Evolutionary conservation across 495 filamentous ascomycete genomes (phyloP), one percentile per base, ranked within the genome.

Genomic region (Talaromyces proteolyticus): DNA sequence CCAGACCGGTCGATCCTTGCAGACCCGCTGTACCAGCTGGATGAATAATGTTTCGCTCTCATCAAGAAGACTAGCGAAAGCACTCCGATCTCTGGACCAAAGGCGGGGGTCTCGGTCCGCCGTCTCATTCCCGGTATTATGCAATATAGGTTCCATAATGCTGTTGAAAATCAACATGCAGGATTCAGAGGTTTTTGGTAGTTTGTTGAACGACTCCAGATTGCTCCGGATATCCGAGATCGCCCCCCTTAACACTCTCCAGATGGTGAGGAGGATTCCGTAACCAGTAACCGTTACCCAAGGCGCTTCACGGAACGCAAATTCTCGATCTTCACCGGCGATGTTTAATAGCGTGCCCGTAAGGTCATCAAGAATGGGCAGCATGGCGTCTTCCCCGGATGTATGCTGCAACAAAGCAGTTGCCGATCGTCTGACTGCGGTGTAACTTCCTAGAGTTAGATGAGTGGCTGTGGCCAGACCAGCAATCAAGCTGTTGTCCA

Each of bases 401-500:
- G 48, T 24, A 39, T 47, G 51, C 14, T 48, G 44, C 41, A 36
- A 26, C 8, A 53, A 44, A 25, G 42, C 37, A 20, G 51, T 43
- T 16, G 44, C 34, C 39, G 51, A 53, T 36, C 51, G 51, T 23
- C 51, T 41, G 21, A 48, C 42, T 22, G 51, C 44, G 21, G 48
- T 36, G 37, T 47, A 46, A 5, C 47, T 47, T 12, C 51, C 51
- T 25, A 47, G 51, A n/a, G 36, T 53, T 24, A 53, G 26, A 22
- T 53, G 51, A 42, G 51, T 53, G 20, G 51, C 47, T 20, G 51
- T 46, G 25, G 51, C 51, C 51, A 53, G 39, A 17, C 51, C 51
- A 26, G 51, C 51, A 19, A 53, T 53, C 44, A 53, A 36, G 22
- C 37, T 53, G 26, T 53, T 53, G 42, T 53, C 51, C 36, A 53